phyloP scores from a whole-genome alignment of 148 eudicot genomes.

The Suaeda aralocaspica region DNA sequence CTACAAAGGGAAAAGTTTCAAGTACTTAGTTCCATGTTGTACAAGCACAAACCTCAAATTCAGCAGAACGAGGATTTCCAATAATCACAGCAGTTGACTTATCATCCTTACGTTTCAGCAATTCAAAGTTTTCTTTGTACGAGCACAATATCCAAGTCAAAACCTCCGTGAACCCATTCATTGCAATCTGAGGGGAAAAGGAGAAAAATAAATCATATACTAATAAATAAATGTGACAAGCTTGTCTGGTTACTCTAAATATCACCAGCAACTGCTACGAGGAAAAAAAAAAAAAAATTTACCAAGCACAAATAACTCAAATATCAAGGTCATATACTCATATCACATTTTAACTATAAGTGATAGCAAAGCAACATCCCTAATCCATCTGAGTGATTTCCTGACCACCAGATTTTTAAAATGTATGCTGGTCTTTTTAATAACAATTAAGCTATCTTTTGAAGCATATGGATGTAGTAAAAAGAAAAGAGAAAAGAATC shows the following conservation, averaged over 20 bases:
- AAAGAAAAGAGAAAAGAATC: no score
- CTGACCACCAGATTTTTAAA: neutral
- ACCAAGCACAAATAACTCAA: neutral
- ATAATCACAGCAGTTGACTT: slow-evolving; percentile 66
- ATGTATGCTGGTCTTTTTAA: neutral
- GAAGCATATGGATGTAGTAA: no score
- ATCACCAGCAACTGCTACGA: neutral
- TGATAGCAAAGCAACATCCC: neutral
- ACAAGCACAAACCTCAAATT: slow-evolving; percentile 76
- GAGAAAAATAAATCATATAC: neutral
- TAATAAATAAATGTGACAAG: neutral
- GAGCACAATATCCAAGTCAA: slow-evolving; percentile 85
- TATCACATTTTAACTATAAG: neutral
- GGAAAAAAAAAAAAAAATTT: no score
- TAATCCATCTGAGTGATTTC: neutral
- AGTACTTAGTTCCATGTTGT: neutral
- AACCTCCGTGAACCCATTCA: slow-evolving; percentile 88
- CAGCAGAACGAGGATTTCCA: slow-evolving; percentile 90
- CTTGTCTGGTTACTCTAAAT: neutral
- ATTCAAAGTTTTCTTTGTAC: slow-evolving; percentile 63
- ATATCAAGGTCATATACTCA: neutral
- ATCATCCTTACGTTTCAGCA: slow-evolving; percentile 80
- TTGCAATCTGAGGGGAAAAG: slow-evolving; percentile 53
- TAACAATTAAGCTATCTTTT: neutral
- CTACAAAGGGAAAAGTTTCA: neutral